Conservation (phyloP, 2,329 filamentous ascomycete genomes). For the Annulohypoxylon truncatum region DNA sequence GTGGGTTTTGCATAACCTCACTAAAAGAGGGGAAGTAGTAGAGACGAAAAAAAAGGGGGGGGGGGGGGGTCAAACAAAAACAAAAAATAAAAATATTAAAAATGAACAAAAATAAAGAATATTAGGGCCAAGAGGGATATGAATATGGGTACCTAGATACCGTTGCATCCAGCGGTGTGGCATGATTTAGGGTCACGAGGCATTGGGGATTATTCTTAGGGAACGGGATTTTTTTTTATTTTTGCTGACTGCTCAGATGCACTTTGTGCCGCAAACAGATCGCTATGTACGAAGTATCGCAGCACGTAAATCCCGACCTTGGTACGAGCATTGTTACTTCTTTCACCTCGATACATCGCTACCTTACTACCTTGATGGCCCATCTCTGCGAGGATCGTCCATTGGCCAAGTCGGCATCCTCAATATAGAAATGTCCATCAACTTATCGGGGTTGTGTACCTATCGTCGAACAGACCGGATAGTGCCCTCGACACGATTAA, state of each 20-base stretch:
- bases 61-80: constrained; percentile 8
- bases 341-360: not conserved
- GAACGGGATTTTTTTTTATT: constrained; percentile 36
- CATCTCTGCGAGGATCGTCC: constrained; percentile 15
- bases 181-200: constrained; percentile 43
- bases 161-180: constrained; percentile 42
- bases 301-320: constrained; percentile 18
- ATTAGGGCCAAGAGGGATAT: constrained; percentile 16
- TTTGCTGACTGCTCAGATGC: constrained; percentile 21
- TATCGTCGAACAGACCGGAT: constrained; percentile 11
- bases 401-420: constrained; percentile 11
- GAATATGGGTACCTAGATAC: constrained; percentile 41
- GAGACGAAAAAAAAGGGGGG: not conserved
- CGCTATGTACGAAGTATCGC: constrained; percentile 16
- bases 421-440: constrained; percentile 4
- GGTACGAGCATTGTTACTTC: constrained; percentile 19
- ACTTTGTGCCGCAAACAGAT: constrained; percentile 25
- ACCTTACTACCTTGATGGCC: constrained; percentile 27
- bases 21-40: constrained; percentile 25
- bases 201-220: constrained; percentile 25
- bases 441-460: constrained; percentile 24
- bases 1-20: constrained; percentile 34
- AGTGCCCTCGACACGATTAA: not conserved
- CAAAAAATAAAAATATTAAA: constrained; percentile 10
- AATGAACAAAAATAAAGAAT: constrained; percentile 16